A percentile compares a stretch with the other conserved stretches of the same genome.
These are phyloP conservation scores for Yamadazyma sp. DNA, from an alignment of 805 yeast genomes.

Conservation along the genomic window DNA sequence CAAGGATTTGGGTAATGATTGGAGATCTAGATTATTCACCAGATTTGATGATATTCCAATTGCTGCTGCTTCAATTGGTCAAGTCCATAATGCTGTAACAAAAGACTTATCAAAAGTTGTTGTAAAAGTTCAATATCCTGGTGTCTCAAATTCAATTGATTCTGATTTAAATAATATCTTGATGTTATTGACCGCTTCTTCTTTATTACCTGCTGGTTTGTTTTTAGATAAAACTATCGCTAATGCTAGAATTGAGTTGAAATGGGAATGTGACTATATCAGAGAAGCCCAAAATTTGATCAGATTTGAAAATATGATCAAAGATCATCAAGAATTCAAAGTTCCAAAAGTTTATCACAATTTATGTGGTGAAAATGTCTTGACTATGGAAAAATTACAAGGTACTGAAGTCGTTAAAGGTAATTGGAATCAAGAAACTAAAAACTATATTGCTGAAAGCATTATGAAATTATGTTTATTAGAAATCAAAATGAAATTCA, in stretches of 20 bases:
- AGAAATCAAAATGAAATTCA: conserved; percentile 85
- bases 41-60: conserved; percentile 84
- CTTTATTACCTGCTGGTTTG: conserved; percentile 84
- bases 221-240: conserved; percentile 89
- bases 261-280: conserved; percentile 96
- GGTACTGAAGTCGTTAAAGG: conserved; percentile 83
- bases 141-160: conserved; percentile 90
- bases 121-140: conserved; percentile 96
- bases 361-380: conserved; percentile 74
- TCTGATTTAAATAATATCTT: conserved; percentile 86
- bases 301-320: conserved; percentile 57
- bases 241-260: conserved; percentile 87
- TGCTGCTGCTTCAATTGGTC: conserved; percentile 96
- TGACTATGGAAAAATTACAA: conserved; percentile 85
- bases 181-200: conserved; percentile 79
- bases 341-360: conserved; percentile 82
- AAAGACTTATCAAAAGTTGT: conserved; percentile 73
- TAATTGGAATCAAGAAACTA: conserved; percentile 67
- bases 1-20: conserved; percentile 69
- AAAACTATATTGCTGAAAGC: conserved; percentile 77
- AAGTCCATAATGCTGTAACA: conserved; percentile 83
- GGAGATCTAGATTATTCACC: conserved; percentile 68
- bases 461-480: conserved; percentile 83
- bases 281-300: conserved; percentile 81
- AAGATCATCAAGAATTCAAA: conserved; percentile 58